Conservation (phyloP, 2,329 filamentous ascomycete genomes). For the Aspergillus calidoustus region DNA sequence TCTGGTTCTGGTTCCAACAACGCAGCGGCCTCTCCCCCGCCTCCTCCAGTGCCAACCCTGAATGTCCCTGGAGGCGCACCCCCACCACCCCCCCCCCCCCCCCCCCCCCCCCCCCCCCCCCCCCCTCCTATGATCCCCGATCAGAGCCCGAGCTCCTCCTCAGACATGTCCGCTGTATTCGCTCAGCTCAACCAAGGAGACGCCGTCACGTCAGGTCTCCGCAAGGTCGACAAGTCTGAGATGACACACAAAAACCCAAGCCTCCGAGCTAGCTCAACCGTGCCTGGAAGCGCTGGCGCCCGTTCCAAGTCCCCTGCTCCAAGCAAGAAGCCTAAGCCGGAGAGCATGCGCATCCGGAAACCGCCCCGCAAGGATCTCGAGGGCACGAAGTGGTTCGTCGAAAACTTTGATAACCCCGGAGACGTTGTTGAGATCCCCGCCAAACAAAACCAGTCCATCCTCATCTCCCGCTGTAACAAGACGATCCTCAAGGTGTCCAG, state of each 20-base stretch:
- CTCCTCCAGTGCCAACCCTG: slow-evolving; percentile 51
- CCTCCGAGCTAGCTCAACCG: slow-evolving; percentile 73
- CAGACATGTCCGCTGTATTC: slow-evolving; percentile 86
- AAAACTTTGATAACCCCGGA: slow-evolving; percentile 83
- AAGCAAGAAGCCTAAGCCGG: slow-evolving; percentile 83
- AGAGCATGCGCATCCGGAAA: slow-evolving; percentile 83
- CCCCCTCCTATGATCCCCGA: slow-evolving; percentile 48
- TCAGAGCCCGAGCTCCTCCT: slow-evolving; percentile 45
- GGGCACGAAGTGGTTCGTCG: slow-evolving; percentile 93
- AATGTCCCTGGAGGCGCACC: slow-evolving; percentile 63
- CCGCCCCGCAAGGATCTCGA: slow-evolving; percentile 78
- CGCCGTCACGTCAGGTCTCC: slow-evolving; percentile 82
- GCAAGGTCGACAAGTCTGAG: slow-evolving; percentile 91
- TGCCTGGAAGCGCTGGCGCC: slow-evolving; percentile 61
- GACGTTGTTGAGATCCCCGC: slow-evolving; percentile 81
- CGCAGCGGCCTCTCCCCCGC: slow-evolving; percentile 53
- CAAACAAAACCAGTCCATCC: slow-evolving; percentile 81
- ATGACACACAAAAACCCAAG: slow-evolving; percentile 99
- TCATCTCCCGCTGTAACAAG: slow-evolving; percentile 91
- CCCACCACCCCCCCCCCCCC: slow-evolving; percentile 69
- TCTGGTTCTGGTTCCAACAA: slow-evolving; percentile 41
- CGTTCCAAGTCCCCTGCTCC: slow-evolving; percentile 86
- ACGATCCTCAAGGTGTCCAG: slow-evolving; percentile 86
- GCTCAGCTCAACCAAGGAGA: slow-evolving; percentile 87
- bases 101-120: slow-evolving; percentile 67